Base-by-base conservation (phyloP, 2,329 filamentous ascomycete genomes). In the Juglanconis oblonga region DNA sequence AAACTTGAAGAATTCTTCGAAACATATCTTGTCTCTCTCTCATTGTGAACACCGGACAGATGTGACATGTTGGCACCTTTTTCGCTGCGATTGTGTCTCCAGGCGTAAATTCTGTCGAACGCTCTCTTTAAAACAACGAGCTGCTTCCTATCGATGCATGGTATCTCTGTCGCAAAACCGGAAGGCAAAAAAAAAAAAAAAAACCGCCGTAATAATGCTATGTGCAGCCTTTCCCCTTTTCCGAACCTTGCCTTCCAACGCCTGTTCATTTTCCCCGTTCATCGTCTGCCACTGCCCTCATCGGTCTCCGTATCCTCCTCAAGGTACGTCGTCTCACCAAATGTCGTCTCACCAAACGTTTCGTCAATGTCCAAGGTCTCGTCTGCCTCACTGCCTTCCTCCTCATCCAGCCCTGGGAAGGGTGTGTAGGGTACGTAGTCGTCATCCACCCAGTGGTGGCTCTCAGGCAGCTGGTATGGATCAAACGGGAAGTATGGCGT, bases 401-500 rank as follows among this genome's bases (percentile, higher is more conserved):
- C 80, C 40, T 81, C 81, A 52, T 83, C 77, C 10, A 92, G 75
- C 0, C 90, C 91, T 0, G 87, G 86, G 40, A 96, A 85, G 5
- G 87, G 83, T 64, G 85, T 85, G 90, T 92, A 97, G 54, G 87
- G 81, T 35, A 94, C 82, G 70, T 97, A 97, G 70, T 96, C 89
- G 24, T 85, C 82, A 64, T 92, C 89, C 11, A 99, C 77, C 96
- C 95, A 98, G 61, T 87, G 83, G 74, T 90, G 92, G 73, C 93
- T 97, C 66, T 87, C 80, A 0, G 93, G 93, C 53, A 99, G 79
- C 69, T 94, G 89, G 73, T 98, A 99, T 2, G 96, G 96, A 71
- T 99, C 95, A 69, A 99, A 99, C 0, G 95, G 95, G 70, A 98
- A 99, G 73, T 96, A 97, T 0, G 92, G 90, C 67, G 98, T 93